These are phyloP conservation scores for Nicotiana rustica DNA, from an alignment of 305 asterid species.

Conservation along the genomic window DNA sequence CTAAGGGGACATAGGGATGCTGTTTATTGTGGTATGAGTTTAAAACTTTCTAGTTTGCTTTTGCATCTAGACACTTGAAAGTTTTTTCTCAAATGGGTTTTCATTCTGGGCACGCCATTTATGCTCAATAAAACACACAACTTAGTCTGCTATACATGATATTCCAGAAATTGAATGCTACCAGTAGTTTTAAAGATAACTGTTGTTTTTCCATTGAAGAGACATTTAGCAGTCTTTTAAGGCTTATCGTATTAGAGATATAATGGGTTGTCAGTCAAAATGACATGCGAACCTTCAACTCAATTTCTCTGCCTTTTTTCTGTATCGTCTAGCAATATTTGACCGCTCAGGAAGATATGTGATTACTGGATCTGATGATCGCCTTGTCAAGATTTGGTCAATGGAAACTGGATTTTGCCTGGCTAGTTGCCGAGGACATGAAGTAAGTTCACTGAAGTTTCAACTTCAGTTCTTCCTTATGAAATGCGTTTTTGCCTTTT, in stretches of 20 bases:
- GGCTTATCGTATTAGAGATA: constrained; percentile 27
- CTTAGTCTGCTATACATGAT: not conserved
- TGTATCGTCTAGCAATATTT: constrained; percentile 79
- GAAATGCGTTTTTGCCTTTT: constrained; percentile 34
- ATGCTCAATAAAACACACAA: constrained; percentile 20
- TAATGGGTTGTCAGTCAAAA: constrained; percentile 18
- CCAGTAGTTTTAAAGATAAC: not conserved
- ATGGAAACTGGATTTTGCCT: constrained; percentile 99
- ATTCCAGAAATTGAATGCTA: constrained; percentile 27
- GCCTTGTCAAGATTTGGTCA: constrained; percentile 97
- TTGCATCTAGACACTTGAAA: not conserved
- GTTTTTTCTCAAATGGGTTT: not conserved
- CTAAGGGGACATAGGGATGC: constrained; percentile 97
- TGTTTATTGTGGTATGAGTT: constrained; percentile 89
- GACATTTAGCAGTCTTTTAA: constrained; percentile 7
- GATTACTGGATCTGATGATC: constrained; percentile 99
- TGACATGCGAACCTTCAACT: constrained; percentile 10
- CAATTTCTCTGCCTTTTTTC: constrained; percentile 28
- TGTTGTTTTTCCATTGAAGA: not conserved
- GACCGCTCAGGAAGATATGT: constrained; percentile 96
- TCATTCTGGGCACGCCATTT: not conserved
- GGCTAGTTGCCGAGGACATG: constrained; percentile 98
- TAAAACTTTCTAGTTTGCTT: constrained; percentile 22
- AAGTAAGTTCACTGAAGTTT: constrained; percentile 60
- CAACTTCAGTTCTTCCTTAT: constrained; percentile 28